Base-by-base conservation (phyloP, 139 green algal genomes). In the Chlamydomonas schloesseri region DNA sequence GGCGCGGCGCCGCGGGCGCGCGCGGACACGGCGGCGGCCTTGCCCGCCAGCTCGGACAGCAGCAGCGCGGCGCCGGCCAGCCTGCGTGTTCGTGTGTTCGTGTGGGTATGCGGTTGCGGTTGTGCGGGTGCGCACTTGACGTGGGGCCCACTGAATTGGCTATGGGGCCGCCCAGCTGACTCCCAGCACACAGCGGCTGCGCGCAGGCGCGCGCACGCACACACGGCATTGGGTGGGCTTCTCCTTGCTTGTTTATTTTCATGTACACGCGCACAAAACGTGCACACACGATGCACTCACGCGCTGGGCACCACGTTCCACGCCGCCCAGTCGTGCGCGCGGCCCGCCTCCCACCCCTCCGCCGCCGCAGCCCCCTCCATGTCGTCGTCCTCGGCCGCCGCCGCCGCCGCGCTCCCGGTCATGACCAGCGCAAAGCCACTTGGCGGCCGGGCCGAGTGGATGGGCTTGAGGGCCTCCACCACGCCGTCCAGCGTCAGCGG, bases 401-500 rank as follows among this genome's bases (percentile, higher is more conserved):
- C 34, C 73, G n/a, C 74, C 23, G 23, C 58, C 28, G 28, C 26
- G 26, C 26, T 14, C 14, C 62, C 75, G 17, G 55, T 26, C 28
- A n/a, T 50, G 33, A n/a, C 31, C 5, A n/a, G 31, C 1, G 29
- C 73, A 21, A 46, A 80, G 29, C 33, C 55, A n/a, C 55, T 55
- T 14, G 75, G 58, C 33, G 58, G 58, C 34, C 58, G 23, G 8
- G 58, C 33, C 15, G 34, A 62, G 5, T 72, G 58, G 10, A 82
- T n/a, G 6, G 68, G 64, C 78, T 18, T 29, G 17, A 84, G 29
- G 42, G n/a, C 42, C 46, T 74, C 78, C 2, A 13, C 15, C 34
- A 36, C 37, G 11, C 64, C 64, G 29, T 31, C 47, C 58, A 91
- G 33, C 2, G 68, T 65, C 64, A 91, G 36, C 67, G 55, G 75